Percentiles rank a stretch among this genome's conserved stretches.
Evolutionary conservation across 805 yeast species (phyloP).

Genomic region (Yamadazyma philogaea): DNA sequence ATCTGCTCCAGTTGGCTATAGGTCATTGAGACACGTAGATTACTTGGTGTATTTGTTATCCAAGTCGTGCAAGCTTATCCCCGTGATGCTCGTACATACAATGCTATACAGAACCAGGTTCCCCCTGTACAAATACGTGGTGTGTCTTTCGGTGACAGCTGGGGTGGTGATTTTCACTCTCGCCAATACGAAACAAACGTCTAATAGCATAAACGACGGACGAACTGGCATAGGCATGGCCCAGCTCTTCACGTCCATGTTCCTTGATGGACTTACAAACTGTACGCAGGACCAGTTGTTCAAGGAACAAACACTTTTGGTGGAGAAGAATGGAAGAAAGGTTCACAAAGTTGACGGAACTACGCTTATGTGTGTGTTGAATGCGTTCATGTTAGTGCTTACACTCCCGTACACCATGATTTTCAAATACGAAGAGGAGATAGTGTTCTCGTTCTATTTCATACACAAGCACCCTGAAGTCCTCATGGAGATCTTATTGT

Average conservation of each 20-base stretch:
- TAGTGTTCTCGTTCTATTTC: constrained; percentile 48
- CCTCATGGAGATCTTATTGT: constrained; percentile 56
- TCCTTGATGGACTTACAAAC: constrained; percentile 89
- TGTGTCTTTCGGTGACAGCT: constrained; percentile 71
- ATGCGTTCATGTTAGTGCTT: constrained; percentile 42
- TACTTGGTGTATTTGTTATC: constrained; percentile 82
- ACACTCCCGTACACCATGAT: constrained; percentile 48
- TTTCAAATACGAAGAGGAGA: constrained; percentile 44
- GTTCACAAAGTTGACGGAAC: constrained; percentile 66
- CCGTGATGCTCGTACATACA: constrained; percentile 86
- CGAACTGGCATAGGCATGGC: constrained; percentile 53
- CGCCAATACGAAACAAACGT: constrained; percentile 19
- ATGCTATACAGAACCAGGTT: constrained; percentile 66
- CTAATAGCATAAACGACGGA: constrained; percentile 38
- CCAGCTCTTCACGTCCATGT: constrained; percentile 57
- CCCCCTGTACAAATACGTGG: constrained; percentile 72
- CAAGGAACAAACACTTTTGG: constrained; percentile 29
- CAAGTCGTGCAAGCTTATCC: constrained; percentile 89
- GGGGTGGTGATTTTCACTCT: constrained; percentile 84
- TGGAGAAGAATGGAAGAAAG: constrained; percentile 10
- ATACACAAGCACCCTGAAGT: constrained; percentile 51
- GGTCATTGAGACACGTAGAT: constrained; percentile 77
- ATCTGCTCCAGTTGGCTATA: constrained; percentile 79
- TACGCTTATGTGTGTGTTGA: constrained; percentile 75
- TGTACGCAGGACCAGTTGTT: constrained; percentile 89